Evolutionary conservation across 2,329 filamentous ascomycete species (phyloP).

Genomic region (Penicillium psychrosexuale): DNA sequence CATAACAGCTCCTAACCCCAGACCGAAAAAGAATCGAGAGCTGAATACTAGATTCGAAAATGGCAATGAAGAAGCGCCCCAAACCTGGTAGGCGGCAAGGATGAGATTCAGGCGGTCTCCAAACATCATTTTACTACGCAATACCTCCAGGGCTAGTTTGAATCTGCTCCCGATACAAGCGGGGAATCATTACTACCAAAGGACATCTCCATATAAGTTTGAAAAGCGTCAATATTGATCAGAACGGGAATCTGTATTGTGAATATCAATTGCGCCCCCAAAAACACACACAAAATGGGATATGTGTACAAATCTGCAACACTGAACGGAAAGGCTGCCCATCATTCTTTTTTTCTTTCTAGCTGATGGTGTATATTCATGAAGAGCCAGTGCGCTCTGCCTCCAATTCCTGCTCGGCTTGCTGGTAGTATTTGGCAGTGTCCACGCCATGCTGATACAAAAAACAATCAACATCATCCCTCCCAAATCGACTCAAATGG

Average conservation of each 20-base stretch:
- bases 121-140: background rate
- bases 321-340: constrained; percentile 11
- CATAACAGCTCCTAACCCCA: constrained; percentile 57
- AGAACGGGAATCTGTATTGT: constrained; percentile 20
- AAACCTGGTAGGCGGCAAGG: background rate
- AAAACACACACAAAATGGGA: constrained; percentile 21
- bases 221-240: background rate
- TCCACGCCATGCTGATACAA: constrained; percentile 86
- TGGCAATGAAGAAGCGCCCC: constrained; percentile 4
- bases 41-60: constrained; percentile 57
- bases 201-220: background rate
- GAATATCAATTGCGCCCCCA: constrained; percentile 24
- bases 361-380: constrained; percentile 11
- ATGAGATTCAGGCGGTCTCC: background rate
- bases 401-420: constrained; percentile 91
- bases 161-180: background rate
- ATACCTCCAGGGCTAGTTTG: background rate
- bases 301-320: constrained; percentile 28
- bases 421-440: constrained; percentile 96
- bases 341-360: constrained; percentile 13
- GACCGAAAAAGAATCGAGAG: constrained; percentile 62
- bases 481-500: background rate
- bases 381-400: constrained; percentile 56
- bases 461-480: background rate
- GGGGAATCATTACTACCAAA: background rate